Conservation (phyloP, 2,329 filamentous ascomycete species). For the Trichothecium sympodiale region DNA sequence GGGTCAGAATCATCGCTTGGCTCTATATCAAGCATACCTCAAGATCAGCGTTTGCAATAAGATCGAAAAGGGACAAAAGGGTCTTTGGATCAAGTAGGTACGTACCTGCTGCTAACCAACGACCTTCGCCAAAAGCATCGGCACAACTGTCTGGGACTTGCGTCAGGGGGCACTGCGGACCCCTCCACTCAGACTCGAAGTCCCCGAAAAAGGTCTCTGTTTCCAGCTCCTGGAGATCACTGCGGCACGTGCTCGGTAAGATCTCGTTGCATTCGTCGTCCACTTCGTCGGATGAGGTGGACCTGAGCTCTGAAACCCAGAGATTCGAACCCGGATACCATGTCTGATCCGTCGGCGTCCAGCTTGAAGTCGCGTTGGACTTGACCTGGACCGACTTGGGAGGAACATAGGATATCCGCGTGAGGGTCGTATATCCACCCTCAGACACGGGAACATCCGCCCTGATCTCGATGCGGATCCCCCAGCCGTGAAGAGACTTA, state of each 20-base stretch:
- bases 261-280: not conserved
- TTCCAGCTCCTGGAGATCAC: not conserved
- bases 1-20: not conserved
- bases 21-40: not conserved
- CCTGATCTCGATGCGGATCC: slow-evolving; percentile 2
- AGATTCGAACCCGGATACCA: not conserved
- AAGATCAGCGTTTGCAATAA: too few species aligned
- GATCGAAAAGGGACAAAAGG: too few species aligned
- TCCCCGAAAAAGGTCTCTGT: not conserved
- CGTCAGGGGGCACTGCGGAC: not conserved
- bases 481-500: not conserved
- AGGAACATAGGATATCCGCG: not conserved
- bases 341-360: not conserved
- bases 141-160: not conserved
- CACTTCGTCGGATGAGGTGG: not conserved
- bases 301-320: slow-evolving; percentile 1
- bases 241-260: not conserved
- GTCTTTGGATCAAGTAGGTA: too few species aligned
- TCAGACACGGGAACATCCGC: not conserved
- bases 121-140: not conserved
- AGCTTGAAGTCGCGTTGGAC: not conserved
- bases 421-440: not conserved
- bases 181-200: not conserved
- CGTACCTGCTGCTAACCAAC: not conserved
- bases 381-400: not conserved